phyloP scores from a whole-genome alignment of 306 rosid genomes.

The Castanospermum australe region DNA sequence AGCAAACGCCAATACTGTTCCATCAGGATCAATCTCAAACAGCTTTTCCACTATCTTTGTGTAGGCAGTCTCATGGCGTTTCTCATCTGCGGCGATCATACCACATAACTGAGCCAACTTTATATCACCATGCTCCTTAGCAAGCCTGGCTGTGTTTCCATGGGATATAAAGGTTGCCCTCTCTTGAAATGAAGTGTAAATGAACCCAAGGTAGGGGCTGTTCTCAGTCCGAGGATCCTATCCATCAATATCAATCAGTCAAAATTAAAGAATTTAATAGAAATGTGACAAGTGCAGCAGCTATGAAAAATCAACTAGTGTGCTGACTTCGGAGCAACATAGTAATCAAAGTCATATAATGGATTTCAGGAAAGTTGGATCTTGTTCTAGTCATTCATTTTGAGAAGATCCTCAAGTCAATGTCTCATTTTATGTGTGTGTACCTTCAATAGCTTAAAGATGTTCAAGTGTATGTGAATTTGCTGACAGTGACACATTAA shows the following conservation, averaged over 20 bases:
- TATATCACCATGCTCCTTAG: constrained; percentile 77
- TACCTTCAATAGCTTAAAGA: background rate
- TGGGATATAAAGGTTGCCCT: constrained; percentile 92
- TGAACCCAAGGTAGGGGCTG: constrained; percentile 88
- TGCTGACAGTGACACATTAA: background rate
- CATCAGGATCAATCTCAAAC: constrained; percentile 84
- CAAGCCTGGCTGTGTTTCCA: constrained; percentile 95
- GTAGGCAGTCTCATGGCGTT: constrained; percentile 91
- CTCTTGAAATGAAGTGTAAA: constrained; percentile 91
- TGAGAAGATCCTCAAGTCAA: background rate
- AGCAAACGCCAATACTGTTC: constrained; percentile 70
- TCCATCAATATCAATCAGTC: constrained; percentile 7
- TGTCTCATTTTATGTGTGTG: background rate
- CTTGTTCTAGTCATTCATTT: background rate
- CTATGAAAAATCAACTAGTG: background rate
- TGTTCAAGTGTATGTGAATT: background rate
- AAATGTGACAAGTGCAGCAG: background rate
- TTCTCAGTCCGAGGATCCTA: constrained; percentile 93
- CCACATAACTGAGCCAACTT: constrained; percentile 93
- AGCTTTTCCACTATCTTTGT: constrained; percentile 87
- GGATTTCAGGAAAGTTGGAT: background rate
- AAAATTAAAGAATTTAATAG: background rate
- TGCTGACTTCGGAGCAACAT: background rate
- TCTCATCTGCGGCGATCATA: constrained; percentile 85
- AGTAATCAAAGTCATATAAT: background rate